Evolutionary conservation across 1,139 yeast genomes (phyloP).

Genomic region (Hyphopichia wangnamkhiaoensis): DNA sequence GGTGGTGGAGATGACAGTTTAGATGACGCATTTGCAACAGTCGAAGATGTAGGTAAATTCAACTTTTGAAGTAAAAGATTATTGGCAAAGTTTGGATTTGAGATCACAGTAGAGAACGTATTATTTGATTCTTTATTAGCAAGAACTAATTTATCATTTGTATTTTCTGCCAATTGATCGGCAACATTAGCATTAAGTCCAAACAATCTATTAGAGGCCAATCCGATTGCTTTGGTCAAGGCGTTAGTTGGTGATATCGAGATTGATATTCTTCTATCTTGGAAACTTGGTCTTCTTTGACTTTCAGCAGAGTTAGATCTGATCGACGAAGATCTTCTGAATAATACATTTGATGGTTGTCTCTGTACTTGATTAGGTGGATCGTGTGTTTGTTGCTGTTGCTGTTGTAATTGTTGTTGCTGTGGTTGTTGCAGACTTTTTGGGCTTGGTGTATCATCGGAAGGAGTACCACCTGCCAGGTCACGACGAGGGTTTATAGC

Average conservation of each 20-base stretch:
- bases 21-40: constrained; percentile 9
- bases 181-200: constrained; percentile 37
- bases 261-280: constrained; percentile 63
- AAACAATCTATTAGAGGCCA: constrained; percentile 86
- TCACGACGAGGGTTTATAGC: constrained; percentile 36
- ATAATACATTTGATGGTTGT: constrained; percentile 11
- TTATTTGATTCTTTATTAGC: constrained; percentile 8
- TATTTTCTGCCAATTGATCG: constrained; percentile 17
- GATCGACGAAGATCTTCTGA: constrained; percentile 32
- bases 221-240: constrained; percentile 78
- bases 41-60: constrained; percentile 29
- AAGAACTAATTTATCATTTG: constrained; percentile 8
- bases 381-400: constrained; percentile 16
- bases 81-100: constrained; percentile 39
- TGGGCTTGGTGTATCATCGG: constrained; percentile 10
- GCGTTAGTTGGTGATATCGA: constrained; percentile 89
- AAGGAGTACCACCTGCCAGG: constrained; percentile 9
- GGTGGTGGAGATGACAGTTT: constrained; percentile 9
- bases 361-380: constrained; percentile 10
- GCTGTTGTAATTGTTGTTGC: constrained; percentile 5
- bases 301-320: constrained; percentile 31
- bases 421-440: constrained; percentile 7
- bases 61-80: constrained; percentile 35
- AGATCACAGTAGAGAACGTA: constrained; percentile 22
- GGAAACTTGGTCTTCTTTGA: constrained; percentile 49